phyloP scores from a whole-genome alignment of 345 rosid genomes.

The Melaleuca alternifolia region DNA sequence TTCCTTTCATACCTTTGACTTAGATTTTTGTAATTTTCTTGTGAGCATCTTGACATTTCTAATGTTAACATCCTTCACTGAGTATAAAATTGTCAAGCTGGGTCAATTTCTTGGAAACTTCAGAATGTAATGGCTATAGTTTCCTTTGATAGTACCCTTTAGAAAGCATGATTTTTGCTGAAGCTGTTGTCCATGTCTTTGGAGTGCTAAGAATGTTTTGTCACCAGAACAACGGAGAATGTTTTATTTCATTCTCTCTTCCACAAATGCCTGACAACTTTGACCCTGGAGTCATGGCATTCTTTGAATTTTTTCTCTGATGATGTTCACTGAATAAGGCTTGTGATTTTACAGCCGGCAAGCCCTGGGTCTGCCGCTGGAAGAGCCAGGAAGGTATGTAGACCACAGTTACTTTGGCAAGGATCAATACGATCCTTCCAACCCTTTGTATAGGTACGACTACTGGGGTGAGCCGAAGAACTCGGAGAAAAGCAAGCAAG shows the following conservation, averaged over 20 bases:
- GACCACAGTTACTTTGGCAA: constrained; percentile 73
- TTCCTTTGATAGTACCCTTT: neutral
- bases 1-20: neutral
- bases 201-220: neutral
- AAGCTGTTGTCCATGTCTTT: neutral
- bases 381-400: constrained; percentile 88
- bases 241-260: neutral
- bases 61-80: neutral
- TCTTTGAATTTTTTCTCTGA: neutral
- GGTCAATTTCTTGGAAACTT: neutral
- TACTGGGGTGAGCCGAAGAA: constrained; percentile 95
- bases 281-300: neutral
- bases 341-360: constrained; percentile 41
- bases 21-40: neutral
- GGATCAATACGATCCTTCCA: constrained; percentile 81
- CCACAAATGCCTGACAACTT: neutral
- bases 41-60: neutral
- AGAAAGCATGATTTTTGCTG: neutral
- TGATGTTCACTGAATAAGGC: neutral
- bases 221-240: neutral
- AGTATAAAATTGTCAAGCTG: neutral
- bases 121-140: neutral
- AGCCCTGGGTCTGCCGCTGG: constrained; percentile 82
- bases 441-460: constrained; percentile 70
- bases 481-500: constrained; percentile 77